These are phyloP conservation scores for Rasamsonia emersonii DNA, from an alignment of 2,329 filamentous ascomycete species.

Conservation along the genomic window DNA sequence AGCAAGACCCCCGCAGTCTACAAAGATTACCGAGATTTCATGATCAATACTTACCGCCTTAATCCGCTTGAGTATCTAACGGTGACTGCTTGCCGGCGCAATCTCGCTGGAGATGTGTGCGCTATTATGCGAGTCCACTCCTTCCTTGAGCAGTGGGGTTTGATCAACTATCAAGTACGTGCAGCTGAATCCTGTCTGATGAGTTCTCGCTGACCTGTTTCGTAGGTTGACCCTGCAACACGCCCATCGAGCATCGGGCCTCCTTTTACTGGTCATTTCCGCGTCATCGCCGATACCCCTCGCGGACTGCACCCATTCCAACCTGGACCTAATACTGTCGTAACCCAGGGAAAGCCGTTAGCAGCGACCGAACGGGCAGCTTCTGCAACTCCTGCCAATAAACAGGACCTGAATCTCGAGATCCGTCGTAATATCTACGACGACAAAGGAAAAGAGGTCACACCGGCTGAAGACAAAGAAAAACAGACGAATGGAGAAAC, in stretches of 20 bases:
- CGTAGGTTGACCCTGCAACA: conserved; percentile 87
- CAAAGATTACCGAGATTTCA: conserved; percentile 98
- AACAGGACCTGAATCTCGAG: conserved; percentile 82
- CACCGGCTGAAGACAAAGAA: conserved; percentile 59
- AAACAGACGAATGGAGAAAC: conserved; percentile 61
- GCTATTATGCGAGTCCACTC: conserved; percentile 98
- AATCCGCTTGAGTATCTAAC: conserved; percentile 96
- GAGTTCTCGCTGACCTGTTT: too few relatives aligned
- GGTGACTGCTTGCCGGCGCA: conserved; percentile 89
- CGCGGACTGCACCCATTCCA: conserved; percentile 93
- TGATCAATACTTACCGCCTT: conserved; percentile 97
- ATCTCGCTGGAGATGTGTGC: conserved; percentile 93
- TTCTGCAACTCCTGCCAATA: conserved; percentile 55
- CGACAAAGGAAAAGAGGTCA: conserved; percentile 76
- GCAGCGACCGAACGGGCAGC: conserved; percentile 64
- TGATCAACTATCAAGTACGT: conserved; percentile 94
- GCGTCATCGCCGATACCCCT: conserved; percentile 89
- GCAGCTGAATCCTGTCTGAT: too few relatives aligned
- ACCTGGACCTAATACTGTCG: conserved; percentile 67
- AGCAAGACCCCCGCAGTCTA: conserved; percentile 97
- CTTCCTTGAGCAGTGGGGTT: conserved; percentile 95
- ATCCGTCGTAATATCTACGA: conserved; percentile 95
- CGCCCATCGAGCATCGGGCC: conserved; percentile 91
- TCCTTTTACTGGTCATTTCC: conserved; percentile 95
- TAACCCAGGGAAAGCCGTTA: conserved; percentile 53